Percentiles rank a stretch among this genome's conserved stretches.
Conservation (phyloP, 164 flowering plant genomes). For the Saururus chinensis region DNA sequence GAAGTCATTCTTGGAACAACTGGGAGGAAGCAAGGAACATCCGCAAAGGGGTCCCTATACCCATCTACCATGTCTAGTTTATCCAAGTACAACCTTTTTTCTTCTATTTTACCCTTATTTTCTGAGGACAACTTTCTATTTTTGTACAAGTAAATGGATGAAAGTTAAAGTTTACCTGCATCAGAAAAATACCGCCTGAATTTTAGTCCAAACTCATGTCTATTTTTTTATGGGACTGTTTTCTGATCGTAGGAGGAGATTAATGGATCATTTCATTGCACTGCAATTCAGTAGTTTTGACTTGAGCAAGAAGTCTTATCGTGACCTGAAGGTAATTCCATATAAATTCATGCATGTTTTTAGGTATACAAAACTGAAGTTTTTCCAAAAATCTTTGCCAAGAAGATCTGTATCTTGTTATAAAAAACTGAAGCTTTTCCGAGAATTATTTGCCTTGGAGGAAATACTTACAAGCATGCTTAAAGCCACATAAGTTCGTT, state of each 20-base stretch:
- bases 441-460: no score
- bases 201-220: neutral
- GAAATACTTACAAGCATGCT: no score
- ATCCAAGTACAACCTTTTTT: slow-evolving; percentile 59
- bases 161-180: neutral
- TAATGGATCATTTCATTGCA: slow-evolving; percentile 48
- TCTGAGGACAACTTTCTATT: neutral
- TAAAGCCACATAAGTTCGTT: no score
- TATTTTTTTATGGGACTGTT: neutral
- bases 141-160: neutral
- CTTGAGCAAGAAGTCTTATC: slow-evolving; percentile 30
- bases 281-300: slow-evolving; percentile 13
- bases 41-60: slow-evolving; percentile 68
- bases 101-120: neutral
- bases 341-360: neutral
- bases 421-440: no score
- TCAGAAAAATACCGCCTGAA: neutral
- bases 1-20: slow-evolving; percentile 98
- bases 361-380: no score
- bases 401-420: no score
- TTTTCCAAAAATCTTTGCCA: neutral
- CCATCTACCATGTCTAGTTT: slow-evolving; percentile 77
- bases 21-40: slow-evolving; percentile 96
- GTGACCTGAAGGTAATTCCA: slow-evolving; percentile 55
- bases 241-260: slow-evolving; percentile 41